Base-by-base conservation (phyloP, 495 filamentous ascomycete genomes). In the Penicillium riverlandense region DNA sequence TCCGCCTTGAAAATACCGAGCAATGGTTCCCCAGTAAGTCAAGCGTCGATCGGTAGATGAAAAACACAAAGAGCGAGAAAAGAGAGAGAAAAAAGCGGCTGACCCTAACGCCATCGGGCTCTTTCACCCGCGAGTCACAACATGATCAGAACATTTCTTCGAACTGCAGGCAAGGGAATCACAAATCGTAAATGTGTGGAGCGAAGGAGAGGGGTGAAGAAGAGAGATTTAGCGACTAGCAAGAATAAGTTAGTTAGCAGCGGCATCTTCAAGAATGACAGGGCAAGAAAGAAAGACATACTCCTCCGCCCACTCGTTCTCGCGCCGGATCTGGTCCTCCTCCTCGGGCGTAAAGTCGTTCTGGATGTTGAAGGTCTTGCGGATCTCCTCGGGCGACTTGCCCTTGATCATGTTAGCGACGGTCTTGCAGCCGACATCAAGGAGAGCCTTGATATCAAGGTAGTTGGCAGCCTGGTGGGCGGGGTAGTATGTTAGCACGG, bases 301-400 rank as follows among this genome's bases (percentile, higher is more conserved):
- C 74, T 87, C 82, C 66, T 83, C 79, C 52, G 82, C 82, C 83
- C 83, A 87, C 54, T 81, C 81, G 49, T 85, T 82, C 68, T 86
- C 80, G 39, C 78, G 75, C 41, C 79, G 78, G 49, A 87, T 83
- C 65, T 84, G 77, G 27, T 84, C 80, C 57, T 85, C 81, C 58
- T 86, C 83, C 58, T 86, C 83, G 13, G 79, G 78, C 1, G 83
- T 86, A 60, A 86, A 85, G 63, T 87, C 83, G 44, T 84, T 85
- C 61, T 80, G 73, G 49, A 87, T 85, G 59, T 81, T 83, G 71
- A 87, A 86, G 4, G 80, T 85, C 66, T 84, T 85, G 42, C 83
- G 82, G 59, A 87, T 86, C 62, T 85, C 77, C 52, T 86, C 80
- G 2, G 81, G 82, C 7, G 75, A 75, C 70, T 85, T 86, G 61